These are phyloP conservation scores for Coniochaeta sp. DNA, from an alignment of 2,329 filamentous ascomycete genomes.

Conservation along the genomic window DNA sequence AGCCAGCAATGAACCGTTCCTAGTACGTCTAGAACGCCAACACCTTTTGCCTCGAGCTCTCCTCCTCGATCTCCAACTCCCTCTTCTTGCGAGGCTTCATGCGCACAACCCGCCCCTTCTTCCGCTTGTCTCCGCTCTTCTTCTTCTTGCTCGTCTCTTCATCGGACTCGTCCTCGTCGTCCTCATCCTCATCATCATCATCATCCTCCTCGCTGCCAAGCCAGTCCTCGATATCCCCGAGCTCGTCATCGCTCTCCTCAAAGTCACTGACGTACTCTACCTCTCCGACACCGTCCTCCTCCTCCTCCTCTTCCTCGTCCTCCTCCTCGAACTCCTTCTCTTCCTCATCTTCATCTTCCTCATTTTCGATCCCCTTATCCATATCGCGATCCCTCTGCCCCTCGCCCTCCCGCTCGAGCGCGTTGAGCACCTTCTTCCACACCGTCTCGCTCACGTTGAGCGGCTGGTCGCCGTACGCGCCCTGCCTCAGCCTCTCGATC, in stretches of 20 bases:
- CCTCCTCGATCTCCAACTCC: constrained; percentile 69
- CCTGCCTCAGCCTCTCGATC: constrained; percentile 82
- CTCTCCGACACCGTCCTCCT: constrained; percentile 65
- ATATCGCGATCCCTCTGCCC: constrained; percentile 78
- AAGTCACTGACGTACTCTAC: constrained; percentile 93
- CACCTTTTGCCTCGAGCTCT: constrained; percentile 38
- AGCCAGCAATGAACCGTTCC: constrained; percentile 3
- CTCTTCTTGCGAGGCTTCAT: constrained; percentile 57
- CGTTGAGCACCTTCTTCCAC: constrained; percentile 94
- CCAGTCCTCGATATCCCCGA: constrained; percentile 86
- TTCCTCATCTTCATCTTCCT: constrained; percentile 61
- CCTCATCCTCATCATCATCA: constrained; percentile 48
- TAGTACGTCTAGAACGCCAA: constrained; percentile 17
- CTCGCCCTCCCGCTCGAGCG: constrained; percentile 81
- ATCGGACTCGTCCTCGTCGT: constrained; percentile 49
- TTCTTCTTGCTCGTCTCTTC: constrained; percentile 48
- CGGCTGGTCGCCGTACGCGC: constrained; percentile 89
- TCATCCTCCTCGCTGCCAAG: constrained; percentile 66
- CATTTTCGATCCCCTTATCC: constrained; percentile 78
- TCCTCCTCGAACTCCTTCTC: constrained; percentile 58
- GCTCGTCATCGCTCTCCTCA: constrained; percentile 74
- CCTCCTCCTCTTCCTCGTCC: constrained; percentile 67
- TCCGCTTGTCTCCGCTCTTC: constrained; percentile 48
- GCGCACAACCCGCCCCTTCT: constrained; percentile 41
- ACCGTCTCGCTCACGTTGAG: constrained; percentile 92